phyloP scores from a whole-genome alignment of 176 grass and related monocot genomes.

The Oryza punctata region DNA sequence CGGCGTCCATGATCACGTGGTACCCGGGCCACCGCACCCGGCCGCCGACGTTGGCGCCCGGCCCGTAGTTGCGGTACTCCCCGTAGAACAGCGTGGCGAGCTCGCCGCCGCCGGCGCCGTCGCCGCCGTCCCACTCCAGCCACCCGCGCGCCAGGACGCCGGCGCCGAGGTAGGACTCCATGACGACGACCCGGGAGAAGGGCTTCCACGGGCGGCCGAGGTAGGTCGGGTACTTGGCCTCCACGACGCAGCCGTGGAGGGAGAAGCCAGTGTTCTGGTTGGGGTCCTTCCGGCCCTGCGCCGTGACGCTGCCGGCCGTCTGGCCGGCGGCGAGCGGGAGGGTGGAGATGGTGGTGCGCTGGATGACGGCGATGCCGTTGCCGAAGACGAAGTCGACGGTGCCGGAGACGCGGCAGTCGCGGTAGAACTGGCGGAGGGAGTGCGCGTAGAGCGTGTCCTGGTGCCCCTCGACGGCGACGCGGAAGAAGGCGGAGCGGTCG shows the following conservation, averaged over 20 bases:
- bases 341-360: slow-evolving; percentile 52
- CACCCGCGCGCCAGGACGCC: slow-evolving; percentile 62
- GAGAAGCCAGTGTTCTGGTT: slow-evolving; percentile 77
- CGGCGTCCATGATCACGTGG: slow-evolving; percentile 68
- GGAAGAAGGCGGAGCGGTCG: slow-evolving; percentile 85
- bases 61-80: slow-evolving; percentile 83
- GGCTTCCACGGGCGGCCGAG: slow-evolving; percentile 86
- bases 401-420: slow-evolving; percentile 67
- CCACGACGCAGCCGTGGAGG: slow-evolving; percentile 63
- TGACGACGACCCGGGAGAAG: slow-evolving; percentile 72
- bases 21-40: slow-evolving; percentile 81
- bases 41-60: slow-evolving; percentile 43
- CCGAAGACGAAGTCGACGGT: slow-evolving; percentile 92
- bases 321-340: slow-evolving; percentile 45
- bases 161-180: slow-evolving; percentile 77
- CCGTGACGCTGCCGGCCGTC: slow-evolving; percentile 59
- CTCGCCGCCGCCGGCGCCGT: not conserved
- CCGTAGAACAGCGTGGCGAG: slow-evolving; percentile 70
- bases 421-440: slow-evolving; percentile 91
- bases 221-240: slow-evolving; percentile 58
- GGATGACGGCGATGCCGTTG: slow-evolving; percentile 67
- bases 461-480: slow-evolving; percentile 73
- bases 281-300: slow-evolving; percentile 63
- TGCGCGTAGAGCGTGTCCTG: slow-evolving; percentile 94
- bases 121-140: slow-evolving; percentile 63